Base-by-base conservation (phyloP, 1,284 basidiomycete genomes). In the Puccinia hordei region DNA sequence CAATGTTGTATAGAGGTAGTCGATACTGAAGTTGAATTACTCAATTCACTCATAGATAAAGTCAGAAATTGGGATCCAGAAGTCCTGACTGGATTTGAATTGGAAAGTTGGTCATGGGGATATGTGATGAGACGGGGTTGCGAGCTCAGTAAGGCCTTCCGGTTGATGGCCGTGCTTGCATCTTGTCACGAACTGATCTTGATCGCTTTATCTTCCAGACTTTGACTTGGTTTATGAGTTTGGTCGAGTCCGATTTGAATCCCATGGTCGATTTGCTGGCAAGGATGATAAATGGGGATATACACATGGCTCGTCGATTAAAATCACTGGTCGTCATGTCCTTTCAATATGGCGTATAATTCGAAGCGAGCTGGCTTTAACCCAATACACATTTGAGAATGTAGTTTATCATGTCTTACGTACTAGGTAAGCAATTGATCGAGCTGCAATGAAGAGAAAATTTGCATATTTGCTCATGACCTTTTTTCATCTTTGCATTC, bases 341-440 rank as follows among this genome's bases (percentile, higher is more conserved):
- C 88, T 99, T 71, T 97, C 98, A 83, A 87, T 95, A 17, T 98
- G 95, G 95, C 89, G 95, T 68, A 90, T 98, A 77, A 92, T 98
- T 89, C 90, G 94, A 44, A 90, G 91, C 0, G 95, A 98, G 83
- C 89, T 92, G 77, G 90, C 89, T 10, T 87, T 98, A 79, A 90
- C 89, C 57, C 90, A 90, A 80, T 95, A 98, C 85, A 91, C 93
- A 0, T 92, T 98, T 82, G 96, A 98, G 86, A 95, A 96, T 83
- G 91, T 94, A 0, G 92, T 88, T 0, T 95, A 93, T 83, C 90
- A 95, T 83, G 84, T 94, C 12, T 87, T 98, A 9, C 89, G 89
- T 49, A 88, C 88, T 85, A 88, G 94, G 93, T 93, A 77, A 73
- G 86, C 81, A 82, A 73, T 69, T 6, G 12, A 10, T 24, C 46